These are phyloP conservation scores for Paecilomyces sp. DNA, from an alignment of 2,329 filamentous ascomycete genomes.

Conservation along the genomic window DNA sequence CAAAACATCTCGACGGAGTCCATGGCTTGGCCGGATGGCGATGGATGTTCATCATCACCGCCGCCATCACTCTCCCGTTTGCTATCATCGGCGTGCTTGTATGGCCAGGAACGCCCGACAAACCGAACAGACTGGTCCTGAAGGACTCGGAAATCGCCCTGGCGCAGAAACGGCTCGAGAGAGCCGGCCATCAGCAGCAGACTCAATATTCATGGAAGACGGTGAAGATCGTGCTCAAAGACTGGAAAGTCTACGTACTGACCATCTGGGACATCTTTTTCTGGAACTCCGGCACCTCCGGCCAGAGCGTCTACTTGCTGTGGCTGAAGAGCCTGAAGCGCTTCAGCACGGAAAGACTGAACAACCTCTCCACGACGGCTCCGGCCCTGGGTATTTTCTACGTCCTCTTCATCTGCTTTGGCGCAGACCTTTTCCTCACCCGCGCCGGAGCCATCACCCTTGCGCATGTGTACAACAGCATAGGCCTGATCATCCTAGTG, in stretches of 20 bases:
- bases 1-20: constrained; percentile 35
- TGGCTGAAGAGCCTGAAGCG: constrained; percentile 47
- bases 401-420: constrained; percentile 47
- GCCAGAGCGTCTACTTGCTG: constrained; percentile 46
- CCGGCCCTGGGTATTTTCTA: constrained; percentile 53
- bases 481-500: constrained; percentile 47
- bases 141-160: constrained; percentile 41
- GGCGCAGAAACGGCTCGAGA: constrained; percentile 39
- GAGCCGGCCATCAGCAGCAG: constrained; percentile 32
- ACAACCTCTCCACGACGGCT: constrained; percentile 43
- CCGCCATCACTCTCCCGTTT: constrained; percentile 50
- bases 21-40: constrained; percentile 44
- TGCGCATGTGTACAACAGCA: constrained; percentile 44
- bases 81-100: constrained; percentile 46
- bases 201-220: constrained; percentile 24
- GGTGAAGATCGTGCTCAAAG: constrained; percentile 29
- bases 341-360: constrained; percentile 17
- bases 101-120: constrained; percentile 46
- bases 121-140: constrained; percentile 43
- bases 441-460: constrained; percentile 51
- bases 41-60: constrained; percentile 53
- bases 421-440: constrained; percentile 47
- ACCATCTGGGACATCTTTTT: constrained; percentile 49
- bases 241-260: constrained; percentile 46
- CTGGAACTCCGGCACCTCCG: constrained; percentile 48